Evolutionary conservation across 352 stramenopile genomes (phyloP), one percentile per base, ranked within the genome.

Genomic region (Pythium oligandrum): DNA sequence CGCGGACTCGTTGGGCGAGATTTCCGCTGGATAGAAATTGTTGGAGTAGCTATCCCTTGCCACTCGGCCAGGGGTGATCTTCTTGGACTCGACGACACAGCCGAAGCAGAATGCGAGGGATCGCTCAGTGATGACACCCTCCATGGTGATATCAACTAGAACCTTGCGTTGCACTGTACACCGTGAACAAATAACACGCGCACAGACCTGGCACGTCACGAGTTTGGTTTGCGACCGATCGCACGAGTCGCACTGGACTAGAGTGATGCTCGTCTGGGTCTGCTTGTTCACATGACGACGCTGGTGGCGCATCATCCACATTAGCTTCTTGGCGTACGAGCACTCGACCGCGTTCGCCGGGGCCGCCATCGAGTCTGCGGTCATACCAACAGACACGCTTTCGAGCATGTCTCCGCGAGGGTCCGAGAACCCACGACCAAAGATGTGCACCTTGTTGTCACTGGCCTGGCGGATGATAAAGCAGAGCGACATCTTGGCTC

Each of bases 271-370:
- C 43, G 10, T 48, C 43, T 48, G 8, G 43, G 8, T 30, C 9
- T 30, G 8, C 43, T 48, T n/a, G 12, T 42, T 8, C 38, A 12
- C 38, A 8, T 8, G 7, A 42, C 38, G 7, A 12, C 12, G 38
- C 7, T 12, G 38, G 12, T 42, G 38, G 38, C 38, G 38, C 40
- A 84, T 72, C 45, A 86, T 68, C 75, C 75, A 85, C 49, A 65
- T 75, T 3, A 88, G 64, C 55, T 88, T 88, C 57, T 83, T 88
- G 55, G 82, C 57, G 56, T 86, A 72, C 12, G 71, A 68, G 51
- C 73, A 80, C 45, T 86, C 73, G 31, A 80, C 69, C 0, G 85
- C 48, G 1, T 73, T 64, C n/a, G 69, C 42, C 5, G 59, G 62
- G 12, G 71, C 61, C 2, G 81, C 50, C 50, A 86, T 59, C 12